Evolutionary conservation across 805 yeast genomes (phyloP).

Genomic region (Candida endomychidarum): DNA sequence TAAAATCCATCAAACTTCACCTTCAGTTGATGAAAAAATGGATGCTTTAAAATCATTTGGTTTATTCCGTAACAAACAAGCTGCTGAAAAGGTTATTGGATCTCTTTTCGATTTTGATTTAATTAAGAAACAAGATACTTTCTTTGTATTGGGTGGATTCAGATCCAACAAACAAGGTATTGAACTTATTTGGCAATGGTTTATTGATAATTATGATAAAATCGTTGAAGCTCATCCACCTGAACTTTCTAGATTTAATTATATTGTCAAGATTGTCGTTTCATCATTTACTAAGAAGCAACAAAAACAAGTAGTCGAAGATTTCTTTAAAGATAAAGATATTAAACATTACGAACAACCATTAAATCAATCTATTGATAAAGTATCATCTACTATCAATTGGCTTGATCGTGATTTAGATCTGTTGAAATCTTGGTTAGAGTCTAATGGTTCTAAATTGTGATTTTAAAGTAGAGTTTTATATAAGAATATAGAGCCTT

Average conservation of each 20-base stretch:
- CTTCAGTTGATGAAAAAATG: conserved; percentile 63
- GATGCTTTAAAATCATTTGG: conserved; percentile 73
- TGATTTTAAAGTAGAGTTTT: too few relatives aligned
- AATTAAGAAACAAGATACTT: conserved; percentile 68
- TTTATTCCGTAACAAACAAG: conserved; percentile 50
- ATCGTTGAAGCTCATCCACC: conserved; percentile 72
- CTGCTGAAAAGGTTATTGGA: conserved; percentile 56
- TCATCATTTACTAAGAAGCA: conserved; percentile 58
- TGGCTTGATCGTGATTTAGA: conserved; percentile 59
- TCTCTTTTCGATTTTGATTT: conserved; percentile 56
- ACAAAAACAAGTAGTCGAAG: conserved; percentile 50
- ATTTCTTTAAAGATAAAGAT: conserved; percentile 52
- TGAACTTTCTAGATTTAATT: conserved; percentile 74
- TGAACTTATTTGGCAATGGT: conserved; percentile 72
- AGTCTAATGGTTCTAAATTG: conserved; percentile 30
- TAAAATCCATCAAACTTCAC: conserved; percentile 59
- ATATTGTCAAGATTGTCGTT: conserved; percentile 63
- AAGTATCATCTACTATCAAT: conserved; percentile 51
- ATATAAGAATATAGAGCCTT: too few relatives aligned
- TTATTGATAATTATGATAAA: conserved; percentile 68
- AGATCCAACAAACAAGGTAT: conserved; percentile 63
- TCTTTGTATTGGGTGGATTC: conserved; percentile 75
- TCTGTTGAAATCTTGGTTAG: conserved; percentile 50
- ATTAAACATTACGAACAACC: conserved; percentile 66
- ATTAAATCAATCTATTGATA: conserved; percentile 64